A percentile compares a stretch with the other conserved stretches of the same genome.
These are phyloP conservation scores for Saccharomycopsis hybrid DNA, from an alignment of 1,139 yeast genomes.

Conservation along the genomic window DNA sequence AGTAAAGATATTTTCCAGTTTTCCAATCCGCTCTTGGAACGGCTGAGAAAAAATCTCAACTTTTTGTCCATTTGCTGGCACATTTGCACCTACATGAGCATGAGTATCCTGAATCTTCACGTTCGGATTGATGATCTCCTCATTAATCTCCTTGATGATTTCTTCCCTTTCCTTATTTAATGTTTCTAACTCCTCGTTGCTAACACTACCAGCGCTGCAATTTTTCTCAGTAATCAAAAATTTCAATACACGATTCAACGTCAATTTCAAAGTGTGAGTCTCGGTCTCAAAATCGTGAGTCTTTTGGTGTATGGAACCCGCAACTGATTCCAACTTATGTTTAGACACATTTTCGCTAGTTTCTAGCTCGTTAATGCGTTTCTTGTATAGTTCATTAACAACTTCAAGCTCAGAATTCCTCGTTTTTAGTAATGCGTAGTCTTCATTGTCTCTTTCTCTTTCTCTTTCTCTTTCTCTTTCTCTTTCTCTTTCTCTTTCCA, in stretches of 20 bases:
- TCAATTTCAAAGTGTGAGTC: conserved; percentile 28
- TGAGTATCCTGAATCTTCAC: conserved; percentile 12
- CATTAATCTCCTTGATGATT: conserved; percentile 17
- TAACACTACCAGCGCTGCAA: not conserved
- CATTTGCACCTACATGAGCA: no score
- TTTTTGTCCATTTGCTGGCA: no score
- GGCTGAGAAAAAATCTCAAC: no score
- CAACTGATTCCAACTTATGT: no score
- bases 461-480: not conserved
- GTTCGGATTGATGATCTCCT: conserved; percentile 17
- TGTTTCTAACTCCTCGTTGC: not conserved
- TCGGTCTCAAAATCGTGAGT: conserved; percentile 44
- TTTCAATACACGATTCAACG: conserved; percentile 16
- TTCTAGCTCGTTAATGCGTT: conserved; percentile 78
- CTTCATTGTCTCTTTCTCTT: conserved; percentile 31
- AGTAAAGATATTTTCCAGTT: no score
- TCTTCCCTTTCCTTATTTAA: conserved; percentile 8
- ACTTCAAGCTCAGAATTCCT: conserved; percentile 84
- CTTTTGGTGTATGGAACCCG: no score
- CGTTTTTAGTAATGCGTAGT: conserved; percentile 53
- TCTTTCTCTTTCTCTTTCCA: conserved; percentile 53
- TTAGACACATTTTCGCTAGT: conserved; percentile 19
- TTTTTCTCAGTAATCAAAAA: conserved; percentile 11
- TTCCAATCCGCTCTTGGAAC: no score
- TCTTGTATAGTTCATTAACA: conserved; percentile 78